phyloP scores from a whole-genome alignment of 164 flowering plant genomes.

The Chloranthus sessilifolius region DNA sequence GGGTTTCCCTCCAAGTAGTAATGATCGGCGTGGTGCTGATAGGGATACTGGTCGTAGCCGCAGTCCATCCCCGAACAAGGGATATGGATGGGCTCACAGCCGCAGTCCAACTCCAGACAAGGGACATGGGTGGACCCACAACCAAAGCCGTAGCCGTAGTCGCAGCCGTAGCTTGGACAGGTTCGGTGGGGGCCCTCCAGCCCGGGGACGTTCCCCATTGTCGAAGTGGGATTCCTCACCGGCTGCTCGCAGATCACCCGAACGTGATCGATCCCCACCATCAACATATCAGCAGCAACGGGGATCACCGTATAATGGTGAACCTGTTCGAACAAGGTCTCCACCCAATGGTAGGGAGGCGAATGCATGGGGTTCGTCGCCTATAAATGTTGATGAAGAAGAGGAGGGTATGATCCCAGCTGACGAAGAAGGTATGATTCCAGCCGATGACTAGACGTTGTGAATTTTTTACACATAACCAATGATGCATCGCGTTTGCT shows the following conservation, averaged over 20 bases:
- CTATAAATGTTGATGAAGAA: slow-evolving; percentile 23
- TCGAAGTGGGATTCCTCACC: slow-evolving; percentile 14
- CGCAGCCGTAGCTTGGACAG: slow-evolving; percentile 34
- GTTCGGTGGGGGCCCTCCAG: slow-evolving; percentile 7
- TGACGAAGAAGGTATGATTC: slow-evolving; percentile 24
- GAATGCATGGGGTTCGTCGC: background rate
- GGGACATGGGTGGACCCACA: slow-evolving; percentile 6
- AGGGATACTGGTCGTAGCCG: slow-evolving; percentile 11
- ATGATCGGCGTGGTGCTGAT: slow-evolving; percentile 11
- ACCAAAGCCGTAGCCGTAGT: slow-evolving; percentile 18
- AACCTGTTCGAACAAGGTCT: slow-evolving; percentile 11
- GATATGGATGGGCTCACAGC: slow-evolving; percentile 8
- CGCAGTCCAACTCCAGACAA: slow-evolving; percentile 12
- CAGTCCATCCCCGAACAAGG: slow-evolving; percentile 13
- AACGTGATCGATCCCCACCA: slow-evolving; percentile 11
- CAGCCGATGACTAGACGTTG: too few relatives aligned
- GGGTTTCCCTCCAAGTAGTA: slow-evolving; percentile 4
- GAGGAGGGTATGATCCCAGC: slow-evolving; percentile 51
- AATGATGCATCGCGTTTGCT: too few relatives aligned
- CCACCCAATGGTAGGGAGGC: background rate
- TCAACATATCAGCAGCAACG: background rate
- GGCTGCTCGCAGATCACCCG: slow-evolving; percentile 13
- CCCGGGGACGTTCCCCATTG: slow-evolving; percentile 9
- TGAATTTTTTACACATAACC: too few relatives aligned
- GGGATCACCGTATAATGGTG: slow-evolving; percentile 3